Conservation (phyloP, 352 stramenopile species). For the Phytophthora multivora region DNA sequence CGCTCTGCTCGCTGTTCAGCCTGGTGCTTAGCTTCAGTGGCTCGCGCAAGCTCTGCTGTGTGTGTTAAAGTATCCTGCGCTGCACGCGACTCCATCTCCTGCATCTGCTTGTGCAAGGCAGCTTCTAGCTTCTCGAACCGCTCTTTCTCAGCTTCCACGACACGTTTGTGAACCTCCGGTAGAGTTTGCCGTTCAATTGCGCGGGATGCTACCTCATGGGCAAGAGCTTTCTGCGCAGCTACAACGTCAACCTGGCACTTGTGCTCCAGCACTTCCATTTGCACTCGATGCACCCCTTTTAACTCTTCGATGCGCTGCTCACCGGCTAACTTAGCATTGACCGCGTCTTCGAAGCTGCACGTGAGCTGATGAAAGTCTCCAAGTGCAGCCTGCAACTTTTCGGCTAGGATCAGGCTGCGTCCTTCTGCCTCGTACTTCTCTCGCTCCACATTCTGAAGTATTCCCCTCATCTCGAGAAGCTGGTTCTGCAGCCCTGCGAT, state of each 20-base stretch:
- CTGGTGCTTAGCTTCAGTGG: conserved; percentile 33
- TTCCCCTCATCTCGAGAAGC: conserved; percentile 21
- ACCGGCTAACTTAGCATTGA: conserved; percentile 46
- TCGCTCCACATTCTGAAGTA: conserved; percentile 30
- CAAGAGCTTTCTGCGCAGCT: conserved; percentile 40
- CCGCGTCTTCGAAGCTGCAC: conserved; percentile 60
- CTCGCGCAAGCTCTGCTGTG: conserved; percentile 46
- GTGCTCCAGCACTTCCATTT: conserved; percentile 63
- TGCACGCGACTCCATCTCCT: conserved; percentile 53
- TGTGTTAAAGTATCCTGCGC: conserved; percentile 46
- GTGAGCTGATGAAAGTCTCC: conserved; percentile 74
- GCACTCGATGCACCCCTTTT: conserved; percentile 45
- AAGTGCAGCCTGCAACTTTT: conserved; percentile 68
- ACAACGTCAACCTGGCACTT: conserved; percentile 65
- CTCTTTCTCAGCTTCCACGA: conserved; percentile 67
- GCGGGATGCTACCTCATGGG: conserved; percentile 45
- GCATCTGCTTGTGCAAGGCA: conserved; percentile 53
- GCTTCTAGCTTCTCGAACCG: conserved; percentile 68
- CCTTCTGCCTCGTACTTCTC: conserved; percentile 53
- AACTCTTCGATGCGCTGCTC: conserved; percentile 63
- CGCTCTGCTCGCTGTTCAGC: conserved; percentile 67
- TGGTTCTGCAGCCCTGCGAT: conserved; percentile 27
- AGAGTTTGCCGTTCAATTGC: conserved; percentile 58
- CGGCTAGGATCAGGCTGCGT: conserved; percentile 54
- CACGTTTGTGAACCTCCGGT: conserved; percentile 56